Percentiles rank a stretch among this genome's conserved stretches.
phyloP scores from a whole-genome alignment of 768 basidiomycete species.

The Rhizopogon vinicolor region DNA sequence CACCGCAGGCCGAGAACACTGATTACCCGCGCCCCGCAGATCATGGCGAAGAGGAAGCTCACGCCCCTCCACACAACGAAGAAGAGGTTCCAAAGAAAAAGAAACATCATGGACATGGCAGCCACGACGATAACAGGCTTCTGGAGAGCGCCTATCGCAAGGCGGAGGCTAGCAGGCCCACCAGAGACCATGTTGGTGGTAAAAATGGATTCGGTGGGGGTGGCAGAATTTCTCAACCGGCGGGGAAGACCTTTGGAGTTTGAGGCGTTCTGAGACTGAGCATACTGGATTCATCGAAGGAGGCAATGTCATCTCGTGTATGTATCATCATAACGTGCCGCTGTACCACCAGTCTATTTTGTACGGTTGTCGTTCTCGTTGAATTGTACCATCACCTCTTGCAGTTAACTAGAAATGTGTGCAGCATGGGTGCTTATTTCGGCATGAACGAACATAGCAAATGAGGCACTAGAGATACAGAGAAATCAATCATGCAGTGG shows the following conservation, averaged over 20 bases:
- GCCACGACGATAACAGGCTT: constrained; percentile 40
- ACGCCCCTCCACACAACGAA: constrained; percentile 36
- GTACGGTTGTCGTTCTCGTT: not conserved
- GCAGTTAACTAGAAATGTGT: not conserved
- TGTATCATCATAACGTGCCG: not conserved
- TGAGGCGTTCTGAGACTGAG: constrained; percentile 15
- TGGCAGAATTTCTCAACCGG: constrained; percentile 56
- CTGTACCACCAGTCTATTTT: constrained; percentile 1
- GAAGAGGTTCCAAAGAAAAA: constrained; percentile 47
- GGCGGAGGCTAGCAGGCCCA: constrained; percentile 43
- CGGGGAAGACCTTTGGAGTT: constrained; percentile 36
- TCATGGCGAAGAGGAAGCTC: constrained; percentile 28
- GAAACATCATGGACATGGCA: constrained; percentile 35
- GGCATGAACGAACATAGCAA: constrained; percentile 17
- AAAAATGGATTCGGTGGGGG: constrained; percentile 37
- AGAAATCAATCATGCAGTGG: constrained; percentile 13
- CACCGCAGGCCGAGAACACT: constrained; percentile 18
- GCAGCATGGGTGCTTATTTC: constrained; percentile 12
- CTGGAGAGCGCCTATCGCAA: constrained; percentile 43
- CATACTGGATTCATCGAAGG: not conserved
- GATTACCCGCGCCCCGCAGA: constrained; percentile 55
- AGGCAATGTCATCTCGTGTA: not conserved
- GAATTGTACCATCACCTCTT: not conserved
- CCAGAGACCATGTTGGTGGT: constrained; percentile 32
- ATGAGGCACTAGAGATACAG: constrained; percentile 21